A percentile compares a stretch with the other conserved stretches of the same genome.
Evolutionary conservation across 2,329 filamentous ascomycete species (phyloP).

Genomic region (Trichoderma polysporum): DNA sequence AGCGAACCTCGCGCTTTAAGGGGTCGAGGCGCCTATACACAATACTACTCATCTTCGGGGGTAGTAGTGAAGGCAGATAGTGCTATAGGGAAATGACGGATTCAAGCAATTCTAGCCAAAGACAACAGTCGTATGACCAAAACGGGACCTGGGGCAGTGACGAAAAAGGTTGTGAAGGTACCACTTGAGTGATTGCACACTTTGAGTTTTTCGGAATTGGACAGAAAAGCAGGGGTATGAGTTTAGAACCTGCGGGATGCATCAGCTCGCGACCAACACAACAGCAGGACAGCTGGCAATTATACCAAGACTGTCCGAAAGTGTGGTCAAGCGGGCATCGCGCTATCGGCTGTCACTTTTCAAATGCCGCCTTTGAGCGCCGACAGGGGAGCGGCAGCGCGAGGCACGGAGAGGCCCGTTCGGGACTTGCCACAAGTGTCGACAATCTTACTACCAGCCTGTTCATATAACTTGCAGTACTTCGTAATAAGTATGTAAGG

Average conservation of each 20-base stretch:
- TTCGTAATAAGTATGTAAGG: constrained; percentile 1
- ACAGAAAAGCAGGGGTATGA: constrained; percentile 1
- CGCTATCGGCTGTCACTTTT: constrained; percentile 10
- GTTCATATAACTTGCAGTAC: background rate
- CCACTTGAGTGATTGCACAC: background rate
- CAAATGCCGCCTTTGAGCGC: constrained; percentile 1
- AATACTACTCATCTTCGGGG: constrained; percentile 1
- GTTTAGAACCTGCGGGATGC: constrained; percentile 13
- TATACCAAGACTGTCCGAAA: constrained; percentile 12
- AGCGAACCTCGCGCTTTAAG: constrained; percentile 9
- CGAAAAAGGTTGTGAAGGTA: constrained; percentile 4
- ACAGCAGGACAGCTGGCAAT: constrained; percentile 13
- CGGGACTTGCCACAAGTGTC: constrained; percentile 17
- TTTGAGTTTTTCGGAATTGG: background rate
- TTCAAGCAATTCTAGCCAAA: background rate
- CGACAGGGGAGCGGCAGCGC: constrained; percentile 6
- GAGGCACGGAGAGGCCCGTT: constrained; percentile 5
- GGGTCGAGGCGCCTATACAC: constrained; percentile 7
- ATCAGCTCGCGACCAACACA: constrained; percentile 17
- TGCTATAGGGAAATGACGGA: background rate
- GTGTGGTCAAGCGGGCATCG: constrained; percentile 2
- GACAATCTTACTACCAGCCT: constrained; percentile 15
- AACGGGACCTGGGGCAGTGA: background rate
- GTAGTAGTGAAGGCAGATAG: background rate
- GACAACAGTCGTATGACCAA: constrained; percentile 3